Evolutionary conservation across 495 filamentous ascomycete genomes (phyloP).

Genomic region (Aspergillus wentii): DNA sequence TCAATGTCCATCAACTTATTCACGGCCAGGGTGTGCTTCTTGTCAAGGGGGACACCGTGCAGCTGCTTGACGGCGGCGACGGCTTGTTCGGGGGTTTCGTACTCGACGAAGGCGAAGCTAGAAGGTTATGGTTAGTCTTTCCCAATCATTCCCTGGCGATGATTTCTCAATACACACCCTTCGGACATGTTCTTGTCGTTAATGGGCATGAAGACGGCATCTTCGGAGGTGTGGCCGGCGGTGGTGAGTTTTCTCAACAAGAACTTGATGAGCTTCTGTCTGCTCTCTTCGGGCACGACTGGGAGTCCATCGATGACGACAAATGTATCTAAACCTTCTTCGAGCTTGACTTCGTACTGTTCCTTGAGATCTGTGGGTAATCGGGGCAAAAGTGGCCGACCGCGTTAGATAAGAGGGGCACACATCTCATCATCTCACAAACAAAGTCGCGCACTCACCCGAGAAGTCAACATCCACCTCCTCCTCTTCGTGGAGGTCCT

Average conservation of each 20-base stretch:
- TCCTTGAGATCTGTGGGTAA: constrained; percentile 66
- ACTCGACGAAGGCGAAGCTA: constrained; percentile 95
- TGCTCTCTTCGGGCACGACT: constrained; percentile 73
- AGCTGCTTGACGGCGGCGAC: constrained; percentile 80
- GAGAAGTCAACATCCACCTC: constrained; percentile 92
- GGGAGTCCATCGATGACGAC: constrained; percentile 93
- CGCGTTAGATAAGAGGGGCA: constrained; percentile 27
- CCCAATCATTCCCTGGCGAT: constrained; percentile 1
- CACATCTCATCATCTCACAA: constrained; percentile 3
- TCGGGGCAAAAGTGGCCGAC: constrained; percentile 1
- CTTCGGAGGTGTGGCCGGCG: constrained; percentile 79
- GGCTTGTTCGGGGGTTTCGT: constrained; percentile 86
- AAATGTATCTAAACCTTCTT: constrained; percentile 93
- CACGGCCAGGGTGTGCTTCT: constrained; percentile 87
- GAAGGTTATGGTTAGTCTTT: constrained; percentile 9
- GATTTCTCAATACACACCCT: constrained; percentile 53
- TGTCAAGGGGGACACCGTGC: constrained; percentile 80
- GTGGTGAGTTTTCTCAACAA: constrained; percentile 83
- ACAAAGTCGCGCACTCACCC: constrained; percentile 38
- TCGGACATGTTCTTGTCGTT: constrained; percentile 75
- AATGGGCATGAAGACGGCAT: constrained; percentile 88
- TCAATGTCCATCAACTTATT: constrained; percentile 99
- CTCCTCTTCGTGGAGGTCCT: constrained; percentile 79
- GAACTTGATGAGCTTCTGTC: constrained; percentile 89
- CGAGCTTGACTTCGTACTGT: constrained; percentile 90